Conservation (phyloP, 2,329 filamentous ascomycete genomes). For the Pyrenochaeta sp. region DNA sequence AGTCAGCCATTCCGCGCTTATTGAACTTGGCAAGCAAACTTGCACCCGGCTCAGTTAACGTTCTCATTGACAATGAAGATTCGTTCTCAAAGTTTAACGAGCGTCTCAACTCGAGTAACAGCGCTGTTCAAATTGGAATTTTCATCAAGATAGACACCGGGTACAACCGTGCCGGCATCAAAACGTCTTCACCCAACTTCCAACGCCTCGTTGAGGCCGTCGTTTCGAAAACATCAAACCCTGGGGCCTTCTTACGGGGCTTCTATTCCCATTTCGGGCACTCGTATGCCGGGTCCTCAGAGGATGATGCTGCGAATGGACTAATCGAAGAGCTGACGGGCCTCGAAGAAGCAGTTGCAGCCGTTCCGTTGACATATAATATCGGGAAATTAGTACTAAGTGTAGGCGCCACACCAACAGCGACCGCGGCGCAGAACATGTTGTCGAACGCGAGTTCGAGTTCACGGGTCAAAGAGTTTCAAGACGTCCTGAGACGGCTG, state of each 20-base stretch:
- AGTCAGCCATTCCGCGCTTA: constrained; percentile 68
- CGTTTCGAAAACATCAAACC: constrained; percentile 33
- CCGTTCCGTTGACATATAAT: constrained; percentile 43
- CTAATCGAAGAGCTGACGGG: constrained; percentile 68
- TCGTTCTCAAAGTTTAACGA: constrained; percentile 54
- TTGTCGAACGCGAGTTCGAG: constrained; percentile 45
- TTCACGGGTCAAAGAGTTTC: constrained; percentile 52
- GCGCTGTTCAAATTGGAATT: constrained; percentile 55
- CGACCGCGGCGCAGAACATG: constrained; percentile 69
- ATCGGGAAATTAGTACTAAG: constrained; percentile 63
- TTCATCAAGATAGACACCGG: constrained; percentile 81
- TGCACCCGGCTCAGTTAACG: constrained; percentile 62
- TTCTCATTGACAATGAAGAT: constrained; percentile 74
- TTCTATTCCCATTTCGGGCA: constrained; percentile 79
- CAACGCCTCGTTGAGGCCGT: constrained; percentile 59
- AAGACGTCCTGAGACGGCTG: constrained; percentile 50
- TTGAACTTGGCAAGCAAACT: constrained; percentile 64
- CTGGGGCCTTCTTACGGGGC: constrained; percentile 60
- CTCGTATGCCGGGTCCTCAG: constrained; percentile 68
- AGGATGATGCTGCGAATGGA: constrained; percentile 66
- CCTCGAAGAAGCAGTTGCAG: constrained; percentile 58
- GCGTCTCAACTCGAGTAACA: constrained; percentile 39
- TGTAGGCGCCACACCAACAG: constrained; percentile 80
- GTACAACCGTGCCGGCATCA: constrained; percentile 73
- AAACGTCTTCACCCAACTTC: constrained; percentile 59